Evolutionary conservation across 768 basidiomycete species (phyloP).

Genomic region (Crucibulum laeve): DNA sequence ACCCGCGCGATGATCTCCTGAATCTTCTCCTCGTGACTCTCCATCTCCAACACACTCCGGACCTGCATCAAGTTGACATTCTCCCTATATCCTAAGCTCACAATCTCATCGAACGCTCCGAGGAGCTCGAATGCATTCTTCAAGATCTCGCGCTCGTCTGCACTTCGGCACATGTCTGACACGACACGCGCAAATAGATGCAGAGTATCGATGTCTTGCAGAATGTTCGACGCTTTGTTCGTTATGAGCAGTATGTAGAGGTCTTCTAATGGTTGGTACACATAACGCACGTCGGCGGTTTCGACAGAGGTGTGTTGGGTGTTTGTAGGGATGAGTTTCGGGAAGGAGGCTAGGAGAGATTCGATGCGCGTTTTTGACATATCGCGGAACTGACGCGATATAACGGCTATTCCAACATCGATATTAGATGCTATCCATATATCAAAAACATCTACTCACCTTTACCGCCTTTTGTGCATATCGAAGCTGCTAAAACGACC

Average conservation of each 20-base stretch:
- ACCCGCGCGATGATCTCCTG: slow-evolving; percentile 97
- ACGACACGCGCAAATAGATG: slow-evolving; percentile 93
- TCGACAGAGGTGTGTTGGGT: slow-evolving; percentile 97
- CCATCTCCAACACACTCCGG: slow-evolving; percentile 79
- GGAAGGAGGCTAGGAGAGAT: slow-evolving; percentile 93
- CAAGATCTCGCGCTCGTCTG: slow-evolving; percentile 85
- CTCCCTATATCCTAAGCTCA: slow-evolving; percentile 84
- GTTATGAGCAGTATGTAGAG: slow-evolving; percentile 97
- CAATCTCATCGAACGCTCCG: slow-evolving; percentile 94
- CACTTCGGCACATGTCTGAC: slow-evolving; percentile 83
- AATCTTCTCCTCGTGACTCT: slow-evolving; percentile 91
- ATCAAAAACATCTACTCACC: slow-evolving; percentile 46
- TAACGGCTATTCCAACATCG: slow-evolving; percentile 59
- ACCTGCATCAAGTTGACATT: slow-evolving; percentile 78
- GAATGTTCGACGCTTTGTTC: slow-evolving; percentile 97
- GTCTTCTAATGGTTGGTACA: slow-evolving; percentile 95
- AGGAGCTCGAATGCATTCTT: slow-evolving; percentile 91
- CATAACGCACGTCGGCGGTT: slow-evolving; percentile 92
- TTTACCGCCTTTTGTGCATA: slow-evolving; percentile 94
- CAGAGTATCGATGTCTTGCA: slow-evolving; percentile 96
- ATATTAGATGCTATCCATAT: not conserved
- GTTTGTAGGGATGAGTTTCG: slow-evolving; percentile 92
- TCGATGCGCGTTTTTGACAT: slow-evolving; percentile 92
- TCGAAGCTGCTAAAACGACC: slow-evolving; percentile 92
- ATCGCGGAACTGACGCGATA: slow-evolving; percentile 94